Evolutionary conservation across 1,139 yeast species (phyloP), one percentile per base, ranked within the genome.

Genomic region (Lodderomyces orthopsilosis): DNA sequence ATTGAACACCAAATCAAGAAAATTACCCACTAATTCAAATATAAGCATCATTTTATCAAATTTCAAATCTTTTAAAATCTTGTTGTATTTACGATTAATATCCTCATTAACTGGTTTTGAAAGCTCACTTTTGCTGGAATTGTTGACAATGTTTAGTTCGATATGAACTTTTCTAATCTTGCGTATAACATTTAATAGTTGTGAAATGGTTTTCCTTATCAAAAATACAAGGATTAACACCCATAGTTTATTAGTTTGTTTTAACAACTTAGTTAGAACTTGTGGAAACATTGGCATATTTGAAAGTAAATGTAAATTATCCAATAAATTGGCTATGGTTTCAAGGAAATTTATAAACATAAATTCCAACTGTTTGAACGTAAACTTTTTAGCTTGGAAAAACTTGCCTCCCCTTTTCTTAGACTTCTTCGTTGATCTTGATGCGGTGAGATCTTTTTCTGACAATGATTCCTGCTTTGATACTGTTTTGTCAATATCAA

Each of bases 211-310:
- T 47, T 73, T 73, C 36, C 77, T 51, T 17, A 73, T 66, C 51
- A 73, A 63, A 44, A 73, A 73, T 4, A 73, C 55, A 50, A 73
- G 59, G 10, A 73, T 67, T 26, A 73, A 55, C 35, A 72, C 68
- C 78, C 78, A 73, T 33, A 73, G 54, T 51, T 69, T 70, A 49
- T 73, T 73, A 44, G 78, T 73, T 45, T 72, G 74, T 46, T 69
- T 69, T 42, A 73, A 58, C 19, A 72, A 48, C 6, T 57, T 57
- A 9, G 56, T 35, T 13, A 73, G 52, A 30, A 48, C 51, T 42
- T 66, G 55, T 1, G 78, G 78, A 48, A 73, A 73, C 70, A 69
- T 71, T 47, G 58, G 77, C 54, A 73, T 56, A 45, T 67, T 66
- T 35, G 75, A 68, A 36, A 73, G 65, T 42, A 73, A 62, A 51